Conservation (phyloP, 768 basidiomycete species). For the Collybiopsis luxurians region DNA sequence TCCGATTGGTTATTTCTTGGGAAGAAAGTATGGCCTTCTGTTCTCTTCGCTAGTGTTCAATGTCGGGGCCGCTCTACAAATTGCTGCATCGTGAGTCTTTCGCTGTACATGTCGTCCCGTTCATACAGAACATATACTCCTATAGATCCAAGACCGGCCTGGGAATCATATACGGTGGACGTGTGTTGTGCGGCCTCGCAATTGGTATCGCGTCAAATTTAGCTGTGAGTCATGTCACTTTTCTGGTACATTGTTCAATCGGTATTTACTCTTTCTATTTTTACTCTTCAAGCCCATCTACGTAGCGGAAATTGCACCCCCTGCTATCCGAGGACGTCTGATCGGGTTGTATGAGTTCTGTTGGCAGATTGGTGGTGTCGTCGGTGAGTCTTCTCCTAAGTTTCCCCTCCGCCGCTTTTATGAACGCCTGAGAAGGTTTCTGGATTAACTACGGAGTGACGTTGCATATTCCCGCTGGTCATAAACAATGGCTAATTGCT, state of each 20-base stretch:
- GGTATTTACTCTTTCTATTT: neutral
- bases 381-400: conserved; percentile 25
- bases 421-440: conserved; percentile 26
- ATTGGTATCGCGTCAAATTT: conserved; percentile 36
- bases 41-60: conserved; percentile 33
- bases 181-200: conserved; percentile 38
- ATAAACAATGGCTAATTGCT: conserved; percentile 34
- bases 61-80: conserved; percentile 37
- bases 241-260: neutral
- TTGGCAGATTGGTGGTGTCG: conserved; percentile 45
- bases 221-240: conserved; percentile 19
- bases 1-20: conserved; percentile 35
- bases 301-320: conserved; percentile 43
- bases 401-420: neutral
- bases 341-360: conserved; percentile 48
- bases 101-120: neutral
- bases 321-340: conserved; percentile 43
- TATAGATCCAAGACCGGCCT: conserved; percentile 28
- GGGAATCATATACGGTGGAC: conserved; percentile 38
- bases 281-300: conserved; percentile 28
- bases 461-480: conserved; percentile 23
- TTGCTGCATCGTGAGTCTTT: conserved; percentile 24
- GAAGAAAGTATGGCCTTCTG: conserved; percentile 33
- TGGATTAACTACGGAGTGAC: conserved; percentile 38
- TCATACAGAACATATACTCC: neutral